Percentiles rank a stretch among this genome's conserved stretches.
Conservation (phyloP, 2,329 filamentous ascomycete genomes). For the Aspergillus alliaceus region DNA sequence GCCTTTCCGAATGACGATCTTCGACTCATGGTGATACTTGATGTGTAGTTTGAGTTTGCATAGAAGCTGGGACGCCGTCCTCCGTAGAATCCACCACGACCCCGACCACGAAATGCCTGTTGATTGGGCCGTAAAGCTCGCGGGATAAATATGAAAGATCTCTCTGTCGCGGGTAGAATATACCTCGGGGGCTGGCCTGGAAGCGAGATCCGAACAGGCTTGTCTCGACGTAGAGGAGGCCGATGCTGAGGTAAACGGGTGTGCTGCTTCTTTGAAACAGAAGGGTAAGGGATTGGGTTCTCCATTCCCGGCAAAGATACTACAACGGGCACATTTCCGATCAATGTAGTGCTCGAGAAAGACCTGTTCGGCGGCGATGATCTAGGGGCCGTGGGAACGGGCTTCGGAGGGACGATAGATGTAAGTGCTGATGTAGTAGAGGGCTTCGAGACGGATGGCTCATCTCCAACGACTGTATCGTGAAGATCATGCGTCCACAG, state of each 20-base stretch:
- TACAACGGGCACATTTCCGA: slow-evolving; percentile 82
- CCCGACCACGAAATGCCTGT: slow-evolving; percentile 69
- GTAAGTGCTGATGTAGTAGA: slow-evolving; percentile 24
- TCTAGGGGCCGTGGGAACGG: slow-evolving; percentile 51
- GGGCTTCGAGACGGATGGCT: slow-evolving; percentile 35
- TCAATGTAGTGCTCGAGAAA: slow-evolving; percentile 78
- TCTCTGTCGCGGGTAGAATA: slow-evolving; percentile 83
- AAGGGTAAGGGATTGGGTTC: slow-evolving; percentile 68
- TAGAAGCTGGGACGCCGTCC: slow-evolving; percentile 71
- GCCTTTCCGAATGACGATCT: slow-evolving; percentile 76
- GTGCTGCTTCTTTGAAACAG: slow-evolving; percentile 82
- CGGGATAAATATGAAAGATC: slow-evolving; percentile 98
- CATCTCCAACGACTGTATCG: slow-evolving; percentile 56
- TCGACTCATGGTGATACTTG: slow-evolving; percentile 83
- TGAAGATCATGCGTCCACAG: slow-evolving; percentile 96
- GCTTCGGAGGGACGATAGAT: slow-evolving; percentile 32
- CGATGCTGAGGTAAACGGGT: slow-evolving; percentile 93
- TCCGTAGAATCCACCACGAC: slow-evolving; percentile 68
- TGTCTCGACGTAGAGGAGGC: slow-evolving; percentile 89
- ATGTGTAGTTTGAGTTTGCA: slow-evolving; percentile 76
- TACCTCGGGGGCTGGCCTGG: slow-evolving; percentile 78
- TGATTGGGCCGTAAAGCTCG: slow-evolving; percentile 90
- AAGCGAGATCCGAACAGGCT: slow-evolving; percentile 90
- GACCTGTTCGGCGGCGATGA: slow-evolving; percentile 68
- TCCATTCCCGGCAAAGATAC: slow-evolving; percentile 78